A percentile compares a stretch with the other conserved stretches of the same genome.
phyloP scores from a whole-genome alignment of 108 stramenopile species.

The Cyclotella atomus region DNA sequence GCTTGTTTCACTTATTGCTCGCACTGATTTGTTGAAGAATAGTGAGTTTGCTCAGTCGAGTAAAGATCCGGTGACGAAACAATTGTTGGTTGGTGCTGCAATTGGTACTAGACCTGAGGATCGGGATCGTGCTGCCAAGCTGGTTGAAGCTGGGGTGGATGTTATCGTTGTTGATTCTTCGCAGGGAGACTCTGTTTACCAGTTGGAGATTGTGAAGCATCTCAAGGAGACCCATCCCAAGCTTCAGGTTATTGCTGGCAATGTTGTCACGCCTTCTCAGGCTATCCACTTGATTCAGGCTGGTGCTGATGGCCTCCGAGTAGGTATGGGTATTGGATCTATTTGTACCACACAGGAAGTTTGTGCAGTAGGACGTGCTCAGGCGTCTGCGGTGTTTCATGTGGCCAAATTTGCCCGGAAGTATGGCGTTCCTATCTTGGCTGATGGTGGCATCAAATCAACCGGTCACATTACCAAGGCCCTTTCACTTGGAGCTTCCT shows the following conservation, averaged over 20 bases:
- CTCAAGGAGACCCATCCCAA: conserved; percentile 89
- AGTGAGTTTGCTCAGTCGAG: conserved; percentile 97
- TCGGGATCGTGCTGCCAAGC: conserved; percentile 81
- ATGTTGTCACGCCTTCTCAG: conserved; percentile 97
- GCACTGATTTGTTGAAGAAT: conserved; percentile 98
- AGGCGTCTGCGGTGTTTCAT: conserved; percentile 98
- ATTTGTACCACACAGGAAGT: conserved; percentile 99
- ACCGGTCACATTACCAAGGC: conserved; percentile 99
- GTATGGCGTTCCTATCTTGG: conserved; percentile 96
- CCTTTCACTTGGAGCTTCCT: conserved; percentile 96
- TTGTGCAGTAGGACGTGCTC: conserved; percentile 98
- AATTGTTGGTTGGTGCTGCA: conserved; percentile 96
- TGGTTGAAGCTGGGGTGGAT: conserved; percentile 98
- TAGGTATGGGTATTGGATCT: conserved; percentile 99
- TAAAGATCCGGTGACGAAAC: conserved; percentile 93
- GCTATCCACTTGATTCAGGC: conserved; percentile 97
- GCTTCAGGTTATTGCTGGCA: conserved; percentile 98
- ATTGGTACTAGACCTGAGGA: conserved; percentile 99
- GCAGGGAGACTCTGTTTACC: conserved; percentile 98
- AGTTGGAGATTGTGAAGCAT: conserved; percentile 95
- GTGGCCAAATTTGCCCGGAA: conserved; percentile 93
- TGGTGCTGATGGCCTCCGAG: conserved; percentile 99
- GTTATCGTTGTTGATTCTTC: conserved; percentile 99
- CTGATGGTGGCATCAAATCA: conserved; percentile 98
- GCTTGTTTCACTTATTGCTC: conserved; percentile 96